Percentiles rank a stretch among this genome's conserved stretches.
These are phyloP conservation scores for Chamaecyparis obtusa DNA, from an alignment of 75 land plant genomes.

Conservation along the genomic window DNA sequence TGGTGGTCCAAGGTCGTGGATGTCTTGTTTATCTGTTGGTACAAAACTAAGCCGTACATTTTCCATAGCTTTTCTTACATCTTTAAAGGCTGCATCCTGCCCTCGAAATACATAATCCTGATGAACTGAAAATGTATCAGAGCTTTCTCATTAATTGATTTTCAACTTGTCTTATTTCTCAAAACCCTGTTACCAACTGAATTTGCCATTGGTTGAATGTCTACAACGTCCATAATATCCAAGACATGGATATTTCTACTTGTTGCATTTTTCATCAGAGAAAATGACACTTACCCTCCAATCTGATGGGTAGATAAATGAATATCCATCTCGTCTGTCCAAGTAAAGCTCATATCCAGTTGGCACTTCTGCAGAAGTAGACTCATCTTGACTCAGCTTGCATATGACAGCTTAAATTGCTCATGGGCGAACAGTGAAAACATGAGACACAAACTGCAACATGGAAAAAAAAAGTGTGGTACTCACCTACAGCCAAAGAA, in stretches of 20 bases:
- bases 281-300: constrained; percentile 43
- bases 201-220: neutral
- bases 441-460: neutral
- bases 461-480: neutral
- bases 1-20: constrained; percentile 60
- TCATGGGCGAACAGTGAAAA: neutral
- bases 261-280: neutral
- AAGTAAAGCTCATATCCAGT: constrained; percentile 39
- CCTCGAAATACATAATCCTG: constrained; percentile 55
- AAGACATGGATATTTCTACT: neutral
- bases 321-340: constrained; percentile 48
- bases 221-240: neutral
- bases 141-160: neutral
- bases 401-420: neutral
- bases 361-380: constrained; percentile 40
- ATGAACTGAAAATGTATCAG: neutral
- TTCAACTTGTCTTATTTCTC: neutral
- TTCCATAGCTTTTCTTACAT: constrained; percentile 44
- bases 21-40: constrained; percentile 53
- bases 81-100: constrained; percentile 67
- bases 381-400: neutral
- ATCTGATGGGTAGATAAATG: constrained; percentile 58
- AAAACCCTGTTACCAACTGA: neutral
- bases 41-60: constrained; percentile 56
- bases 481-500: constrained; percentile 46